A percentile compares a stretch with the other conserved stretches of the same genome.
These are phyloP conservation scores for Alnus glutinosa DNA, from an alignment of 306 rosid species.

Conservation along the genomic window DNA sequence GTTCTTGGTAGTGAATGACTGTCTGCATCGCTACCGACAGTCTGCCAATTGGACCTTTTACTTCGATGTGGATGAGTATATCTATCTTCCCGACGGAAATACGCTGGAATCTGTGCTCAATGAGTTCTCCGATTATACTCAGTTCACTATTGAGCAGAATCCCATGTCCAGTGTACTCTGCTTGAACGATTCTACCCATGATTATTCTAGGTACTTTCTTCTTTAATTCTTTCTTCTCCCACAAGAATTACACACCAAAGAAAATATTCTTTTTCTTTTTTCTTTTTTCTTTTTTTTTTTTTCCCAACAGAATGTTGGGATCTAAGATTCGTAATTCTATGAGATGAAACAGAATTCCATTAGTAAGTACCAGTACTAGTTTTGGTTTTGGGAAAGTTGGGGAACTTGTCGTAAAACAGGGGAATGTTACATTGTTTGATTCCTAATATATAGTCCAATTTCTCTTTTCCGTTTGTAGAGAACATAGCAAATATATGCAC, in stretches of 20 bases:
- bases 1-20: slow-evolving; percentile 45
- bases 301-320: not conserved
- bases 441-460: no score
- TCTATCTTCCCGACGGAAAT: slow-evolving; percentile 36
- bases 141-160: slow-evolving; percentile 45
- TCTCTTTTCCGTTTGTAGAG: no score
- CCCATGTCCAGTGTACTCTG: slow-evolving; percentile 44
- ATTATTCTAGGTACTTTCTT: slow-evolving; percentile 26
- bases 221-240: not conserved
- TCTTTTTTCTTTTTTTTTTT: not conserved
- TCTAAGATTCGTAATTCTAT: not conserved
- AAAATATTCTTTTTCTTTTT: no score
- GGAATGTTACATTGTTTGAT: no score
- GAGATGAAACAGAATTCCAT: not conserved
- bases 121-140: slow-evolving; percentile 34
- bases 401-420: not conserved
- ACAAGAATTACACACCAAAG: no score
- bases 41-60: slow-evolving; percentile 45
- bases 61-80: slow-evolving; percentile 48
- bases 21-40: slow-evolving; percentile 35
- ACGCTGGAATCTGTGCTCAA: slow-evolving; percentile 33
- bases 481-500: not conserved
- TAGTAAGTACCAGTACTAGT: no score
- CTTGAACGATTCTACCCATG: slow-evolving; percentile 32
- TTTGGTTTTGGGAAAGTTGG: not conserved